Evolutionary conservation across 2,329 filamentous ascomycete species (phyloP), one percentile per base, ranked within the genome.

Genomic region (Penicillium polonicum): DNA sequence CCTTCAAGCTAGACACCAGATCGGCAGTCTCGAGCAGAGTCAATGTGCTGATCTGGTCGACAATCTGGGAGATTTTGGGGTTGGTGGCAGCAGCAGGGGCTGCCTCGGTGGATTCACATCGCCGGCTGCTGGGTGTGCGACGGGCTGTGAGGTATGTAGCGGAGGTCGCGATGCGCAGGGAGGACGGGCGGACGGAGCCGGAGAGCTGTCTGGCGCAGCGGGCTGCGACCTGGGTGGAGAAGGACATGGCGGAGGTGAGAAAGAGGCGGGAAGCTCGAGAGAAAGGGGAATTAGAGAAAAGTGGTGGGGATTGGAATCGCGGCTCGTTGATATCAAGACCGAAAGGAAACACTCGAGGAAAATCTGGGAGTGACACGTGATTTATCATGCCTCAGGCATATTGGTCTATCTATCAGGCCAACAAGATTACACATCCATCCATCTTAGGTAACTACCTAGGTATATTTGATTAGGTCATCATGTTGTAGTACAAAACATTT

Each of bases 11-110:
- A 54, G 92, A 87, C 54, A 99, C 94, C 60, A 99, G 83, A 75
- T 97, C 94, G 58, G 95, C 93, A 39, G 94, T 99, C 85, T 99
- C 95, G 70, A 99, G 81, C 58, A 99, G 84, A 44, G 92, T 99
- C 85, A 99, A 88, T 85, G 94, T 88, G 80, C 93, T 96, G 78
- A 99, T 99, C 80, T 99, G 92, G 76, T 99, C 92, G 72, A 99
- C 94, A 72, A 99, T 99, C 59, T 85, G 86, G 68, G 88, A 79
- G 71, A 99, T 96, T 85, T 99, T 99, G 63, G 94, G 92, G 79
- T 90, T 96, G 61, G 81, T 78, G 69, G 84, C 76, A 57, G 81
- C 78, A 55, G 82, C 81, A 57, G 70, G 61, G 36, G 63, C 72
- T 55, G 83, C 86, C 70, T 92, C 89, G 68, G 91, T 92, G 62